Evolutionary conservation across 2,329 filamentous ascomycete genomes (phyloP).

Genomic region (Penicillium sp.): DNA sequence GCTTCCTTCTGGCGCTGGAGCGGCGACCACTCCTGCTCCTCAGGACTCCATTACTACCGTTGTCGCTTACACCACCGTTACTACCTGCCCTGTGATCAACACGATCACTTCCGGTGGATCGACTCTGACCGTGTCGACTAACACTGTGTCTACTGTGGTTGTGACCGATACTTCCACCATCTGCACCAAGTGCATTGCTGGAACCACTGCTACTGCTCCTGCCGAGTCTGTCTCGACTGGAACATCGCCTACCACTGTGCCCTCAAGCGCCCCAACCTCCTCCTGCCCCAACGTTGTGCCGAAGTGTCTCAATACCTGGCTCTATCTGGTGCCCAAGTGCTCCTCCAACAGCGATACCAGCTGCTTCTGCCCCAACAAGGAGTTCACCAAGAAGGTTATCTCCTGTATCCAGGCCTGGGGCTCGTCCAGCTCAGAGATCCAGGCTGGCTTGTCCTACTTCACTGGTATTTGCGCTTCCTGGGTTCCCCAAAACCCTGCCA

Average conservation of each 20-base stretch:
- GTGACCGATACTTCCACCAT: conserved; percentile 29
- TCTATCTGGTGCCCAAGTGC: conserved; percentile 67
- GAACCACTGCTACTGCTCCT: conserved; percentile 4
- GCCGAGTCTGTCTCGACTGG: conserved; percentile 14
- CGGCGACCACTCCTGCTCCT: conserved; percentile 6
- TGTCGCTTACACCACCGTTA: conserved; percentile 31
- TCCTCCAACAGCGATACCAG: conserved; percentile 73
- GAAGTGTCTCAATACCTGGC: conserved; percentile 88
- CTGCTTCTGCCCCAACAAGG: conserved; percentile 81
- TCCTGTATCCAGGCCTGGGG: conserved; percentile 77
- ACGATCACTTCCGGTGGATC: conserved; percentile 46
- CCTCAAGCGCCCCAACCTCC: conserved; percentile 30
- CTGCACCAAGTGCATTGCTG: conserved; percentile 20
- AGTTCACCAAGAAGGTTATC: conserved; percentile 77
- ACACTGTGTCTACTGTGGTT: conserved; percentile 55
- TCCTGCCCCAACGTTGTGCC: conserved; percentile 70
- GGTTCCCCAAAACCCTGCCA: conserved; percentile 74
- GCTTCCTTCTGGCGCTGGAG: neutral
- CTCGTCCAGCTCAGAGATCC: conserved; percentile 62
- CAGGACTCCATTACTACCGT: conserved; percentile 22
- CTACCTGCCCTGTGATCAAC: conserved; percentile 32
- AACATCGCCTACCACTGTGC: conserved; percentile 28
- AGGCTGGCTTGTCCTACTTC: conserved; percentile 75
- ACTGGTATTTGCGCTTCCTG: conserved; percentile 83
- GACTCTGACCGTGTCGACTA: conserved; percentile 48